A percentile compares a stretch with the other conserved stretches of the same genome.
Conservation (phyloP, 2,329 filamentous ascomycete genomes). For the Fusarium sterilihyphosum region DNA sequence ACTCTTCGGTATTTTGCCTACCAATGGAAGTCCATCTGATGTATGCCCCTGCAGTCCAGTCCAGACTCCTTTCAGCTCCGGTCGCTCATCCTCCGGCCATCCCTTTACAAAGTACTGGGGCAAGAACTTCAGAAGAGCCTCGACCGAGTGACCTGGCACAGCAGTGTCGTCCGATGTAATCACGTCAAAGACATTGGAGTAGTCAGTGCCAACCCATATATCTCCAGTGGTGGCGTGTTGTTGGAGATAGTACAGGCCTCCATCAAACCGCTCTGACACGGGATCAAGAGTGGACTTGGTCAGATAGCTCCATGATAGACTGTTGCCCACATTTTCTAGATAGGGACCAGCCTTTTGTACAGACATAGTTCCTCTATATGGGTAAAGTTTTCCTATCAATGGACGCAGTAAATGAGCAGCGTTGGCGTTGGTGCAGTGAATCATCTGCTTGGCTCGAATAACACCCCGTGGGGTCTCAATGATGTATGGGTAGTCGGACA, state of each 20-base stretch:
- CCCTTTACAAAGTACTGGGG: background rate
- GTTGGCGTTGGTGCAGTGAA: background rate
- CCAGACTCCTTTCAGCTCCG: background rate
- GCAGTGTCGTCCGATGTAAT: background rate
- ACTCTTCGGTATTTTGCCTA: background rate
- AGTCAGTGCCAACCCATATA: background rate
- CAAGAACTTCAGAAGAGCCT: background rate
- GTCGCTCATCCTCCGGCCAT: background rate
- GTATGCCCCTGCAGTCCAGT: background rate
- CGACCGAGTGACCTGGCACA: background rate
- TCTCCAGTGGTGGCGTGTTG: background rate
- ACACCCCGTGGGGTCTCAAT: background rate
- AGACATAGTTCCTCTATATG: background rate
- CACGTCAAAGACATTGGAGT: background rate
- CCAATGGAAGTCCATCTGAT: background rate
- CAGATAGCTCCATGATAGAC: background rate
- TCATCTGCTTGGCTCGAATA: background rate
- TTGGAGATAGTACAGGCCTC: background rate
- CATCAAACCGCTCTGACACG: background rate
- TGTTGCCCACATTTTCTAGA: background rate
- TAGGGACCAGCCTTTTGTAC: background rate
- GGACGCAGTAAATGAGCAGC: background rate
- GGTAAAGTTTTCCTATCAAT: background rate
- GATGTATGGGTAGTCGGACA: slow-evolving; percentile 45
- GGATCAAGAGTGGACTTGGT: background rate